Conservation (phyloP, 345 rosid species). For the Melastoma malabathricum region DNA sequence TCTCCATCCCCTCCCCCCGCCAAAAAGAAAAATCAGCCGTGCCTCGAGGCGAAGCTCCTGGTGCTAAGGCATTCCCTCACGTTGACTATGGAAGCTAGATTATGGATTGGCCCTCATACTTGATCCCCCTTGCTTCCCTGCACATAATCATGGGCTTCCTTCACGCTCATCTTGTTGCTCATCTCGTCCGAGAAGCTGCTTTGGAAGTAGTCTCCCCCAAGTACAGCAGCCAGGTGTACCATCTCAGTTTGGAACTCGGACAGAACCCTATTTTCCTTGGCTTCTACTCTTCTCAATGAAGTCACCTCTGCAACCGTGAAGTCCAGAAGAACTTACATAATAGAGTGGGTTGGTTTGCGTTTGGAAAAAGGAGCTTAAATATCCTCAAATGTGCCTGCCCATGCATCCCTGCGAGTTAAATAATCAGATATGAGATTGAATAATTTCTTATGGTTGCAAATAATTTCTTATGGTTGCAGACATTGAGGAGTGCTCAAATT, state of each 20-base stretch:
- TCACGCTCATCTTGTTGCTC: slow-evolving; percentile 74
- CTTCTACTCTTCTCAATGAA: slow-evolving; percentile 56
- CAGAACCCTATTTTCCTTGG: slow-evolving; percentile 48
- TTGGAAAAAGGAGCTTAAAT: slow-evolving; percentile 9
- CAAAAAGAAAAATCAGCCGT: slow-evolving; percentile 2
- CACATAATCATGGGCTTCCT: slow-evolving; percentile 67
- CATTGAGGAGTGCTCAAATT: slow-evolving; percentile 85
- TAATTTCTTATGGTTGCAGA: slow-evolving; percentile 89
- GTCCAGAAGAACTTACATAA: neutral
- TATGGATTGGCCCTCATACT: slow-evolving; percentile 74
- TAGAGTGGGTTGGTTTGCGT: too few species aligned
- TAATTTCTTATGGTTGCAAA: slow-evolving; percentile 86
- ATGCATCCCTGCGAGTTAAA: slow-evolving; percentile 92
- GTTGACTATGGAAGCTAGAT: slow-evolving; percentile 81
- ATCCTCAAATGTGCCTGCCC: slow-evolving; percentile 90
- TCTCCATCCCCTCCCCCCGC: too few species aligned
- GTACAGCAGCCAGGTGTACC: slow-evolving; percentile 90
- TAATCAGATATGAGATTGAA: slow-evolving; percentile 77
- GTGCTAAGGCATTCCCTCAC: slow-evolving; percentile 90
- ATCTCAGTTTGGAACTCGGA: slow-evolving; percentile 81
- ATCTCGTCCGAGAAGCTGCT: slow-evolving; percentile 72
- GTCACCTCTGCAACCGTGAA: slow-evolving; percentile 31
- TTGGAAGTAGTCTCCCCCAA: slow-evolving; percentile 76
- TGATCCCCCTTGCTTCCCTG: slow-evolving; percentile 81
- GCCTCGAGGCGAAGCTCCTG: slow-evolving; percentile 28